Evolutionary conservation across 2,329 filamentous ascomycete genomes (phyloP), one percentile per base, ranked within the genome.

Genomic region (Coniosporium tulheliwenetii): DNA sequence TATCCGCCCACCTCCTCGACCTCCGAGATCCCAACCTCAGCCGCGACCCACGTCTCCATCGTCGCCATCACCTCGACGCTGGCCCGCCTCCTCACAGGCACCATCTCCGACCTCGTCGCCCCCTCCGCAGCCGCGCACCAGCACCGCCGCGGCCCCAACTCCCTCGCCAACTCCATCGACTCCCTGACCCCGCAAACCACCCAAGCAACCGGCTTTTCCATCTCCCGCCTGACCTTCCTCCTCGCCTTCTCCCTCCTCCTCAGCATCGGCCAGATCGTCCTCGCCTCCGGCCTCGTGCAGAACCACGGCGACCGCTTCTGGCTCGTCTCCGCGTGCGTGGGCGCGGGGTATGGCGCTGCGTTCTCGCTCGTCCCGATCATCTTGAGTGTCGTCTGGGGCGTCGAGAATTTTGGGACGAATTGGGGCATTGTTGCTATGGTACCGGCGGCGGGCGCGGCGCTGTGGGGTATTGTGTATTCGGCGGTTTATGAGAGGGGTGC

Each of bases 401-500:
- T 94, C 0, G 87, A 96, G 65, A 98, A 96, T 58, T 96, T 98
- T 56, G 91, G 85, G 43, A 98, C 91, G 0, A 96, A 98, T 52
- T 98, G 89, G 78, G 91, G 91, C 8, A 87, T 96, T 45, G 78
- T 96, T 7, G 86, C 87, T 35, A 91, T 93, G 69, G 79, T 89
- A 42, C 91, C 91, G 2, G 91, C 91, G 0, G 63, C 82, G 0
- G 91, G 89, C 0, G 86, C 89, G 0, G 85, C 85, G 0, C 71
- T 94, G 30, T 98, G 89, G 86, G 85, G 87, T 0, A 60, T 91
- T 1, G 66, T 95, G n/a, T 98, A 96, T 58, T 85, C 82, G 5
- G 73, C 69, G 0, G 77, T 85, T 2, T 93, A 93, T 52, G 79
- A 91, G 59, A 69, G 69, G 36, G 81, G 74, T 1, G 78, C 79